Evolutionary conservation across 108 stramenopile species (phyloP).

Genomic region (Conticribra guillardii): DNA sequence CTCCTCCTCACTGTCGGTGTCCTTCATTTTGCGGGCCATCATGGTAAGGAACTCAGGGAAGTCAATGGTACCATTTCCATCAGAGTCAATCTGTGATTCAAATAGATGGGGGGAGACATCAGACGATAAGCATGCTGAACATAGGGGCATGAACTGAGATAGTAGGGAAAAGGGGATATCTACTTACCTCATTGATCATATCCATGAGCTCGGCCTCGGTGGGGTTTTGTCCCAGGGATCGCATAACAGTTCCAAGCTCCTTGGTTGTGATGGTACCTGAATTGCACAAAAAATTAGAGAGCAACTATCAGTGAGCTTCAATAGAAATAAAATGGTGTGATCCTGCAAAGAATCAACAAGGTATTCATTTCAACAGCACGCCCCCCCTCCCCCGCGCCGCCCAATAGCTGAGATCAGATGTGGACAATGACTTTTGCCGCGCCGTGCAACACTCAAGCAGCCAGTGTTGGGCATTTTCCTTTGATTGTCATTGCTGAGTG

Average conservation of each 20-base stretch:
- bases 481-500: too few relatives aligned
- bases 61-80: constrained; percentile 99
- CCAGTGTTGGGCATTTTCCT: too few relatives aligned
- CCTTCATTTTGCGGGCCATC: constrained; percentile 99
- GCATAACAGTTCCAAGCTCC: constrained; percentile 99
- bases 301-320: not conserved
- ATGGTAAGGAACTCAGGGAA: constrained; percentile 99
- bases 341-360: too few relatives aligned
- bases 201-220: constrained; percentile 99
- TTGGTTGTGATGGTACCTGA: constrained; percentile 99
- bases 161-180: not conserved
- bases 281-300: not conserved
- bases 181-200: constrained; percentile 99
- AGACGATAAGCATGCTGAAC: not conserved
- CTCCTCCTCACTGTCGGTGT: constrained; percentile 99
- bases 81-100: constrained; percentile 88
- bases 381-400: too few relatives aligned
- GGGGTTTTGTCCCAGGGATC: constrained; percentile 99
- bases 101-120: constrained; percentile 12
- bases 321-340: not conserved
- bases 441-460: too few relatives aligned
- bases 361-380: too few relatives aligned
- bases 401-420: too few relatives aligned
- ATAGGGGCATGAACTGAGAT: not conserved
- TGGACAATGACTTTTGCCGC: too few relatives aligned